Conservation (phyloP, 2,329 filamentous ascomycete species). For the Trichoderma atrobrunneum region DNA sequence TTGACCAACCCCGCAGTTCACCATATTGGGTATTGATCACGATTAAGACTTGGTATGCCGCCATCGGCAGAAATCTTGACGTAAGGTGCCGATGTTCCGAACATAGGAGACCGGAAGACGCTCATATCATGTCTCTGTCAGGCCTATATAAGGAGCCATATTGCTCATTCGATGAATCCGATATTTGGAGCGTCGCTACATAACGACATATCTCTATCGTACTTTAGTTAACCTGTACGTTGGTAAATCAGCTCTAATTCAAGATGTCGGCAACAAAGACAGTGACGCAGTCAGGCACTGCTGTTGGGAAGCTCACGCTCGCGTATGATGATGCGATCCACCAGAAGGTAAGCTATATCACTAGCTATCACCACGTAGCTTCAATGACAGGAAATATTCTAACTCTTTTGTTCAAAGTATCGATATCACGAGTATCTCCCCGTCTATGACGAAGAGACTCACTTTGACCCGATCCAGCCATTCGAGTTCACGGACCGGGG, state of each 20-base stretch:
- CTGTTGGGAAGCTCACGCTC: background rate
- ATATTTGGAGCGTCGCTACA: background rate
- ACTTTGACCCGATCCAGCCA: conserved; percentile 11
- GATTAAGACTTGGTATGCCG: background rate
- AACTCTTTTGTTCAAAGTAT: background rate
- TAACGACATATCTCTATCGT: background rate
- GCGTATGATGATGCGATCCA: conserved; percentile 12
- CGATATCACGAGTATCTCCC: conserved; percentile 8
- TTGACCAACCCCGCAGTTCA: conserved; percentile 8
- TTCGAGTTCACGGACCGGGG: conserved; percentile 32
- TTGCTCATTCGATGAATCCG: background rate
- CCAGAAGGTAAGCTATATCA: background rate
- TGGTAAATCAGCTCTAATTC: background rate
- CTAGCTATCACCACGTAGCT: rapidly evolving
- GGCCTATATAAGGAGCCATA: background rate
- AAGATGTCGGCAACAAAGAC: conserved; percentile 12
- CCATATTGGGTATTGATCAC: conserved; percentile 6
- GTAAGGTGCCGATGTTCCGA: background rate
- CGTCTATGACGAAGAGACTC: conserved; percentile 14
- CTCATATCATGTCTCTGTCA: background rate
- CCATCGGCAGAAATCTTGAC: background rate
- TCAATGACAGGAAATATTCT: background rate
- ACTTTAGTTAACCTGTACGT: too few relatives aligned
- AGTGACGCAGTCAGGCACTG: background rate
- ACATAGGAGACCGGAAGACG: too few relatives aligned